A percentile compares a stretch with the other conserved stretches of the same genome.
Evolutionary conservation across 139 green algal genomes (phyloP).

Genomic region (Asterochloris sp.): DNA sequence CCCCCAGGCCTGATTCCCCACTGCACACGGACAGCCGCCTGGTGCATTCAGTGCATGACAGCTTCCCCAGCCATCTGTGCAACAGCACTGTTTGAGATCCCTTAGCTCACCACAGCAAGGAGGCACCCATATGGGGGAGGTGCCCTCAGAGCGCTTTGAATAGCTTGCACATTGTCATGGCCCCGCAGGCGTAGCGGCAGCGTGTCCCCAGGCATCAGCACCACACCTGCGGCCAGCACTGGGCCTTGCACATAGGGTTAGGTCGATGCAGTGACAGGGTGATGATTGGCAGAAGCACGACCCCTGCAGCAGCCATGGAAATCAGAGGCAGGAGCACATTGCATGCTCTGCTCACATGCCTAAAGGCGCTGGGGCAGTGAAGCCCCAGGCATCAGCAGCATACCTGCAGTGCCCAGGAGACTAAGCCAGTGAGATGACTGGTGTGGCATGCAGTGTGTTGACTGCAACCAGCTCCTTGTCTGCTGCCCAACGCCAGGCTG

Average conservation of each 20-base stretch:
- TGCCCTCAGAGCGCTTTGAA: neutral
- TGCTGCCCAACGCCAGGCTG: no score
- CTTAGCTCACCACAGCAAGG: neutral
- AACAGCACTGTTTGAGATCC: neutral
- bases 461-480: no score
- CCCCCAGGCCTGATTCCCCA: neutral
- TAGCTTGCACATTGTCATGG: neutral
- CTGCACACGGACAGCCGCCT: neutral
- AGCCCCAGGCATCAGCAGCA: no score
- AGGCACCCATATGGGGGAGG: slow-evolving; percentile 1
- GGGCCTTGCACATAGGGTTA: no score
- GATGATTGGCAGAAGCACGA: no score
- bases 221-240: neutral
- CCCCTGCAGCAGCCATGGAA: no score
- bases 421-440: no score
- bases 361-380: neutral
- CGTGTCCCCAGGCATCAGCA: slow-evolving; percentile 16
- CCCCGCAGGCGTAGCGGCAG: neutral
- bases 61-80: neutral
- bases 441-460: no score
- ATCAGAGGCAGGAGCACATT: no score
- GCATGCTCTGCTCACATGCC: neutral
- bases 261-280: no score
- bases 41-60: neutral
- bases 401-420: no score